A percentile compares a stretch with the other conserved stretches of the same genome.
phyloP scores from a whole-genome alignment of 2,329 filamentous ascomycete genomes.

The Grosmannia serpens region DNA sequence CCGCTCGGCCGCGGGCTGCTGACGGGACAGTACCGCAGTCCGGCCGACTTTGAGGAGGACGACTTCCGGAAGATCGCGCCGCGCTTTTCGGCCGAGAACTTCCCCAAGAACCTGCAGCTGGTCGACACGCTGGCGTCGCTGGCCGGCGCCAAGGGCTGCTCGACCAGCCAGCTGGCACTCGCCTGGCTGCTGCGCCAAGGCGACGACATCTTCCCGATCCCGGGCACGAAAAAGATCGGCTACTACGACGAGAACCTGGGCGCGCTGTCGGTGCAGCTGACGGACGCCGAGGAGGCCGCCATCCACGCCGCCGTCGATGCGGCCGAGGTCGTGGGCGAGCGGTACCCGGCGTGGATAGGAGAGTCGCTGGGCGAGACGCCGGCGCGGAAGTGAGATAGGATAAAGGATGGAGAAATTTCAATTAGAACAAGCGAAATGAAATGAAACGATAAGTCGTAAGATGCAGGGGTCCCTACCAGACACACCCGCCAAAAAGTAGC shows the following conservation, averaged over 20 bases:
- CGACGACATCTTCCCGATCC: constrained; percentile 27
- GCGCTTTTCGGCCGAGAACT: constrained; percentile 32
- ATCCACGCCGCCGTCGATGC: constrained; percentile 6
- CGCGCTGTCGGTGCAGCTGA: constrained; percentile 14
- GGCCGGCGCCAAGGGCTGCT: constrained; percentile 23
- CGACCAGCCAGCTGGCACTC: constrained; percentile 39
- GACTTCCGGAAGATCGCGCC: constrained; percentile 18
- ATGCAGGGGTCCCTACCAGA: not conserved
- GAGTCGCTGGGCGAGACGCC: constrained; percentile 1
- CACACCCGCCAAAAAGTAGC: not conserved
- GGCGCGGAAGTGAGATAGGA: not conserved
- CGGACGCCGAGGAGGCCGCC: constrained; percentile 2
- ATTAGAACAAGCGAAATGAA: not conserved
- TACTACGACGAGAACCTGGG: constrained; percentile 21
- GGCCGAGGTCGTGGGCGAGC: constrained; percentile 1
- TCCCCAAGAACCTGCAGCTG: constrained; percentile 31
- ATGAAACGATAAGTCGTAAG: not conserved
- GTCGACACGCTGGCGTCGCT: constrained; percentile 16
- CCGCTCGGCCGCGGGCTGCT: constrained; percentile 32
- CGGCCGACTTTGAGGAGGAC: constrained; percentile 5
- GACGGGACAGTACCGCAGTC: constrained; percentile 20
- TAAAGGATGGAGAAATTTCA: not conserved
- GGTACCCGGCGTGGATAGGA: not conserved
- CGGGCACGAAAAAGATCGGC: constrained; percentile 20
- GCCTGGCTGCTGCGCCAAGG: constrained; percentile 43